Base-by-base conservation (phyloP, 495 filamentous ascomycete genomes). In the Penicillium pancosmium region DNA sequence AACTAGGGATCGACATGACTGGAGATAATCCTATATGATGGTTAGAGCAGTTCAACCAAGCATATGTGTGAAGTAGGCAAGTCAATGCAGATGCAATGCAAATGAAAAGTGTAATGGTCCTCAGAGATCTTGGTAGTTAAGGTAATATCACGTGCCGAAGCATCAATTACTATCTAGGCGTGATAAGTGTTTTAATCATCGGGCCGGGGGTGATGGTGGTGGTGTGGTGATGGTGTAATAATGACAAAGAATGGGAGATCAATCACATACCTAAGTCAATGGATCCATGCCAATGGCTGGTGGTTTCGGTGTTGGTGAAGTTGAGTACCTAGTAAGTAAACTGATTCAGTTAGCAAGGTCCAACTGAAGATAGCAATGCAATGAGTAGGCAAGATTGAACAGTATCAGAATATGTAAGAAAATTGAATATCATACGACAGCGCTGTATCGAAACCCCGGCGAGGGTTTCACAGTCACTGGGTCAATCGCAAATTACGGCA, bases 401-500 rank as follows among this genome's bases (percentile, higher is more conserved):
- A 57, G 50, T 62, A 69, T 96, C 91, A 96, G 91, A 89, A 94
- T 93, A 93, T 94, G 91, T 95, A 94, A 96, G 91, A 92, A 31
- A 91, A 91, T 84, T 82, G 79, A 88, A 85, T 94, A 88, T 96
- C 92, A 94, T 80, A 64, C 83, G 70, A 64, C 79, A 80, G 75
- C 62, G 70, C 83, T 87, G 87, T 89, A 88, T 86, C 77, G 84
- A 89, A 79, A 80, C 87, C 82, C 90, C 84, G 91, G 92, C 91
- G 86, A 87, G 89, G 84, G 88, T 75, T 78, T 90, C 91, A 88
- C 86, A 87, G 82, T 76, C 73, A 72, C 76, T 70, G 76, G 77
- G 87, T 96, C 91, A 92, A 92, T 92, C 92, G 92, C 92, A 96
- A 96, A 96, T 96, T 96, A 94, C 90, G 74, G 84, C 91, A 93